Percentiles rank a stretch among this genome's conserved stretches.
These are phyloP conservation scores for Pontederia paniculata DNA, from an alignment of 176 grass and related monocot genomes.

Conservation along the genomic window DNA sequence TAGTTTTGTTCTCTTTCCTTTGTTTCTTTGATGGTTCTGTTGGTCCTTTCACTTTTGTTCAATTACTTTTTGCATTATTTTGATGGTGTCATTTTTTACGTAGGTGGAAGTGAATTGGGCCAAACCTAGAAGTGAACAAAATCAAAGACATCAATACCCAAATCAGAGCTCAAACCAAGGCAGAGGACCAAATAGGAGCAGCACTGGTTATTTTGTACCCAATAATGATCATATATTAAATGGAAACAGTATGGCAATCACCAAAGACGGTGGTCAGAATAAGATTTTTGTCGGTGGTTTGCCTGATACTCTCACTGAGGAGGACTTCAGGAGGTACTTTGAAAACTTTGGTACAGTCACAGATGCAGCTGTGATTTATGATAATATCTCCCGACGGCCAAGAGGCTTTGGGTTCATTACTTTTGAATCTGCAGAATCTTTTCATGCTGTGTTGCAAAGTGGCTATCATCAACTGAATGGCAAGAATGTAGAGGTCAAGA, in stretches of 20 bases:
- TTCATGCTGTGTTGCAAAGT: slow-evolving; percentile 5
- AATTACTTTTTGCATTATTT: too few relatives aligned
- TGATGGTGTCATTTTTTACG: background rate
- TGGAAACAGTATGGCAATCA: too few relatives aligned
- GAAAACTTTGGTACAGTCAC: slow-evolving; percentile 19
- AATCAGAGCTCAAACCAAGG: slow-evolving; percentile 3
- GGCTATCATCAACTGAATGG: slow-evolving; percentile 19
- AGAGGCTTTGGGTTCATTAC: slow-evolving; percentile 28
- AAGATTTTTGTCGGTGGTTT: slow-evolving; percentile 25
- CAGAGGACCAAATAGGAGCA: background rate
- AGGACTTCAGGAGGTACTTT: slow-evolving; percentile 17
- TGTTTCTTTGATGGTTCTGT: background rate
- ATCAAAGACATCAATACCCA: slow-evolving; percentile 2
- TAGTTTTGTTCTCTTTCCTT: background rate
- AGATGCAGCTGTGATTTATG: slow-evolving; percentile 16
- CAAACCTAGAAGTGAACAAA: background rate
- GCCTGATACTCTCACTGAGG: slow-evolving; percentile 3
- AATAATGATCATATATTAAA: background rate
- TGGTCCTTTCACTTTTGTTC: too few relatives aligned
- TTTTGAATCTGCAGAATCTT: slow-evolving; percentile 13
- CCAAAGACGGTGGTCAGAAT: background rate
- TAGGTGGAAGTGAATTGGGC: slow-evolving; percentile 17
- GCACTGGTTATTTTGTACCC: background rate
- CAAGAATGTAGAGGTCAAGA: slow-evolving; percentile 22
- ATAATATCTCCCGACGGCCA: slow-evolving; percentile 3